Conservation (phyloP, 768 basidiomycete genomes). For the Amanita subjunquillea region DNA sequence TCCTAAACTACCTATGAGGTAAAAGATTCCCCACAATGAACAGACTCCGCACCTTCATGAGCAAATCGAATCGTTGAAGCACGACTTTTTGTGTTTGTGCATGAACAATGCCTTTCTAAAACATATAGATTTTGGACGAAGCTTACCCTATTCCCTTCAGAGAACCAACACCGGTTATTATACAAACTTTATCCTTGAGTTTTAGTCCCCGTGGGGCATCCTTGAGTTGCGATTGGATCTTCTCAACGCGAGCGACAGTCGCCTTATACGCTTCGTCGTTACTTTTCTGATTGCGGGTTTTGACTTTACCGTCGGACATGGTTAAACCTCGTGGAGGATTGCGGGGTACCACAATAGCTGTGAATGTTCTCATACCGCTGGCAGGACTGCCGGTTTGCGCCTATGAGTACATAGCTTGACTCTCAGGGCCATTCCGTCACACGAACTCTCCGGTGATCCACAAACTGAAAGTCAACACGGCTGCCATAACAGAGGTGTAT, state of each 20-base stretch:
- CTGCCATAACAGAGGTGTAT: conserved; percentile 15
- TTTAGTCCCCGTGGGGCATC: conserved; percentile 39
- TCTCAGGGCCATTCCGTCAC: background rate
- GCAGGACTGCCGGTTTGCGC: background rate
- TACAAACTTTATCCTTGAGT: conserved; percentile 70
- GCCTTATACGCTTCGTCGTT: conserved; percentile 46
- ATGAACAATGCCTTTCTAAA: background rate
- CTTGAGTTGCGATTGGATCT: conserved; percentile 59
- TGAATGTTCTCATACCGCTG: no score
- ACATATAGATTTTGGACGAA: background rate
- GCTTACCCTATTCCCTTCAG: conserved; percentile 81
- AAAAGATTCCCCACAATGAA: background rate
- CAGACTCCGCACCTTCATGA: conserved; percentile 50
- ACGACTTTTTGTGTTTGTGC: conserved; percentile 33
- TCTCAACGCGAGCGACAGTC: conserved; percentile 55
- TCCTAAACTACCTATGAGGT: conserved; percentile 30
- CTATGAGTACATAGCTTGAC: background rate
- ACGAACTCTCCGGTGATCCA: background rate
- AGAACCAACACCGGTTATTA: conserved; percentile 85
- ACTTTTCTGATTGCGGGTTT: conserved; percentile 12
- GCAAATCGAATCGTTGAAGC: conserved; percentile 66
- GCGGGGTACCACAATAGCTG: background rate
- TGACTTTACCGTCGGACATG: conserved; percentile 29
- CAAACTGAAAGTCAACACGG: background rate
- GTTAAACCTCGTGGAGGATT: background rate